phyloP scores from a whole-genome alignment of 805 yeast genomes.

The baker's yeast (Saccharomyces cerevisiae) region DNA sequence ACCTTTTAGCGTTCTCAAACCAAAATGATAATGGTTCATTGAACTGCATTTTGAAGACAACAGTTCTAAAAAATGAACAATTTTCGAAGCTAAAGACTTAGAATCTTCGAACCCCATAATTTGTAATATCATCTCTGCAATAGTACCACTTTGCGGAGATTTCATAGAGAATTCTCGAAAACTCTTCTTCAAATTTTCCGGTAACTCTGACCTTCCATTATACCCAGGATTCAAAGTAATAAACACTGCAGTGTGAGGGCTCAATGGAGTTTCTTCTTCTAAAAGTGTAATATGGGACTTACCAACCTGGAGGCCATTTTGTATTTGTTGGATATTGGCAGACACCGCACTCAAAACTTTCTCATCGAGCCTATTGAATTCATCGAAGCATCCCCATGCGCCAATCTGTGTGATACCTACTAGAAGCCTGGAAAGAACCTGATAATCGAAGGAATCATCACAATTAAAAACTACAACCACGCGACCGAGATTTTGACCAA shows the following conservation, averaged over 20 bases:
- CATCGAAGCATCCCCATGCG: slow-evolving; percentile 95
- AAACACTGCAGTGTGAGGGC: slow-evolving; percentile 59
- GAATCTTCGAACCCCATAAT: slow-evolving; percentile 63
- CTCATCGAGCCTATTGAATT: slow-evolving; percentile 72
- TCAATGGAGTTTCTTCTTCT: slow-evolving; percentile 34
- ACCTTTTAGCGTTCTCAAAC: slow-evolving; percentile 71
- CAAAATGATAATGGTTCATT: slow-evolving; percentile 85
- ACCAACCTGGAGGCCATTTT: slow-evolving; percentile 37
- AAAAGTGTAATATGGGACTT: slow-evolving; percentile 32
- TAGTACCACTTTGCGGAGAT: slow-evolving; percentile 58
- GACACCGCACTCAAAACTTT: slow-evolving; percentile 77
- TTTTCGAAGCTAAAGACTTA: slow-evolving; percentile 33
- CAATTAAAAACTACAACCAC: slow-evolving; percentile 84
- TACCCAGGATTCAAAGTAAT: slow-evolving; percentile 89
- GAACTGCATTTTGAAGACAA: slow-evolving; percentile 36
- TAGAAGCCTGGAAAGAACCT: slow-evolving; percentile 67
- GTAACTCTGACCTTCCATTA: slow-evolving; percentile 72
- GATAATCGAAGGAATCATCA: slow-evolving; percentile 80
- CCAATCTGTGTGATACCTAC: slow-evolving; percentile 76
- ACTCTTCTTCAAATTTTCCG: slow-evolving; percentile 74
- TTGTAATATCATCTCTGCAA: slow-evolving; percentile 62
- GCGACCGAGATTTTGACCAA: slow-evolving; percentile 71
- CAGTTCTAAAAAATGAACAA: slow-evolving; percentile 47
- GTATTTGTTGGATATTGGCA: slow-evolving; percentile 66
- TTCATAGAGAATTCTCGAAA: slow-evolving; percentile 72